Conservation (phyloP, 371 early-diverging fungal genomes). For the Apophysomyces elegans region DNA sequence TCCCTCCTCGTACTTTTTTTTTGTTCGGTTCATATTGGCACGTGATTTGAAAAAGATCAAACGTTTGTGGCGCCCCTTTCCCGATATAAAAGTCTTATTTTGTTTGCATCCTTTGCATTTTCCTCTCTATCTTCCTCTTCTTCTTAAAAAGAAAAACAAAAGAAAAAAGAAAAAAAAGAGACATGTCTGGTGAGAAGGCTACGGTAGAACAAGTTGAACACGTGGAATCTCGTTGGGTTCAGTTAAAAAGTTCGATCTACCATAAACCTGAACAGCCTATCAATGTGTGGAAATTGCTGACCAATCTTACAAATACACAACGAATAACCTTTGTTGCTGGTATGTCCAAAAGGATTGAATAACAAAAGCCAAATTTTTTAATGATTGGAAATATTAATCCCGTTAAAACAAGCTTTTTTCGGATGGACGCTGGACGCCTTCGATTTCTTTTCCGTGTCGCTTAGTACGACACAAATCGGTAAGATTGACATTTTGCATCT, state of each 20-base stretch:
- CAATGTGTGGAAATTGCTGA: constrained; percentile 40
- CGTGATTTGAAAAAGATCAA: background rate
- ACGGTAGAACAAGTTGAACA: background rate
- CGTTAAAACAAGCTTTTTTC: constrained; percentile 49
- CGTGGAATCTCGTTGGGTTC: background rate
- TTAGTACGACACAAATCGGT: constrained; percentile 50
- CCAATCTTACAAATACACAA: constrained; percentile 39
- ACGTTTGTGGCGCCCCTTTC: background rate
- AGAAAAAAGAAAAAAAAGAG: no score
- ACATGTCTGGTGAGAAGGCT: background rate
- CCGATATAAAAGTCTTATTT: background rate
- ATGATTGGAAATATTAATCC: no score
- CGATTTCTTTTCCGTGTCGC: constrained; percentile 70
- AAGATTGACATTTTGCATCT: constrained; percentile 1
- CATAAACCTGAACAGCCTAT: constrained; percentile 39
- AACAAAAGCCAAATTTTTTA: background rate
- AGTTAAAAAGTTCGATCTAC: constrained; percentile 19
- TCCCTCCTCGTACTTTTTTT: no score
- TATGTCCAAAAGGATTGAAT: constrained; percentile 11
- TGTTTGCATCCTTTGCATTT: background rate
- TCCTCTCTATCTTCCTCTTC: background rate
- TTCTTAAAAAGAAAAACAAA: background rate
- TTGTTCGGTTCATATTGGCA: background rate
- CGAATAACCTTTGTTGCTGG: constrained; percentile 51
- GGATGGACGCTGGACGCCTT: constrained; percentile 80